These are phyloP conservation scores for Mucor irregularis DNA, from an alignment of 371 early-diverging fungal species.

Conservation along the genomic window DNA sequence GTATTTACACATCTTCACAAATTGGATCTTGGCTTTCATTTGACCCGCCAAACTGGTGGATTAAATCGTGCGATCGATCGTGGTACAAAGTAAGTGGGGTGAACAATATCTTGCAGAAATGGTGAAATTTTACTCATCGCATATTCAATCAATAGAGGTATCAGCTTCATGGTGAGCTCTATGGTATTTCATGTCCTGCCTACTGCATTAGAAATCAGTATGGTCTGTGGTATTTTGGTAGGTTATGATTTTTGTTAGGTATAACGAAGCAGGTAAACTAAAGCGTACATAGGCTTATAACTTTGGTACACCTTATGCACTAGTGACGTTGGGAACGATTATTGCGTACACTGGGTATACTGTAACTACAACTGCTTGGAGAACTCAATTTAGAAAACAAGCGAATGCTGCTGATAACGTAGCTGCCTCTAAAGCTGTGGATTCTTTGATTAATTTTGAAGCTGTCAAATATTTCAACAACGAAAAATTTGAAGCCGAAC, in stretches of 20 bases:
- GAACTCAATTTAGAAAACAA: slow-evolving; percentile 83
- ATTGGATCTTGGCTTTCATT: slow-evolving; percentile 87
- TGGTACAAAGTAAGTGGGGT: not conserved
- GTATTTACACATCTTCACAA: slow-evolving; percentile 88
- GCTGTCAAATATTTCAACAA: slow-evolving; percentile 95
- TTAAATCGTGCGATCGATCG: slow-evolving; percentile 83
- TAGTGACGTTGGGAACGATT: slow-evolving; percentile 86
- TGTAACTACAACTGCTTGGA: slow-evolving; percentile 81
- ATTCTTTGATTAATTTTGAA: slow-evolving; percentile 94
- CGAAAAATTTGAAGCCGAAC: slow-evolving; percentile 81
- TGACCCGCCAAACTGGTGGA: slow-evolving; percentile 93
- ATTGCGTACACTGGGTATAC: slow-evolving; percentile 88
- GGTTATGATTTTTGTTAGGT: slow-evolving; percentile 1
- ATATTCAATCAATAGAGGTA: slow-evolving; percentile 61
- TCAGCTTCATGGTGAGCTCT: slow-evolving; percentile 88
- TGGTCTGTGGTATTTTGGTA: slow-evolving; percentile 92
- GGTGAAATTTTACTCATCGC: no score
- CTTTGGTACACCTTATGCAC: slow-evolving; percentile 84
- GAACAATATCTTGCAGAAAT: no score
- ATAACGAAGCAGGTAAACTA: no score
- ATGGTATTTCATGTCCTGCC: slow-evolving; percentile 94
- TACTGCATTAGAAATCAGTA: slow-evolving; percentile 90
- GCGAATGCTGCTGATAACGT: slow-evolving; percentile 95
- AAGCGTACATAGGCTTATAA: slow-evolving; percentile 58
- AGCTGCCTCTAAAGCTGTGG: slow-evolving; percentile 89